Base-by-base conservation (phyloP, 176 grass and related monocot genomes). In the Tuctoria greenei region DNA sequence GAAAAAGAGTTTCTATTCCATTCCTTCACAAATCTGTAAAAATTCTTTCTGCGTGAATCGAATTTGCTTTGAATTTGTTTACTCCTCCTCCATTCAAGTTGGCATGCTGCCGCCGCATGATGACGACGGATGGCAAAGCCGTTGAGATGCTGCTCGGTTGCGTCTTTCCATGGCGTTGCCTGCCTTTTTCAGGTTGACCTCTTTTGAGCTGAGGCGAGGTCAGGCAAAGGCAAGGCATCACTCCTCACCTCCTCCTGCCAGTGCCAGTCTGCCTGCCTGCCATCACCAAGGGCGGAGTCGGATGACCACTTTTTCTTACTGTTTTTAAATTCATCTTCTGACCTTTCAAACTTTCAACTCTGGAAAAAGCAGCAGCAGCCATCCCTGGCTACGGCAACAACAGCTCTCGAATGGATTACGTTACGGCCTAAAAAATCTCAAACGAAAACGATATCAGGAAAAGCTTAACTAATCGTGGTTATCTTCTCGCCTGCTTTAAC, bases 91-190 rank as follows among this genome's bases (percentile, higher is more conserved):
- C 31, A 31, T 31, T 31, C 31, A 31, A 31, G 3, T 31, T 3
- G 31, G 31, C 2, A 31, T 31, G 31, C 31, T 31, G 74, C 61
- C 34, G n/a, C 27, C 31, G 9, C 60, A 62, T 35, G 60, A 34
- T 59, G 56, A 4, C n/a, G 1, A 26, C 2, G 65, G 21, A 12
- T 4, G 67, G 45, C 27, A 40, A 75, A 75, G 57, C 57, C 73
- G 73, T 49, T 76, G 73, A 17, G 31, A 31, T 31, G 31, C n/a
- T 23, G 20, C n/a, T 23, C n/a, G 69, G 68, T 66, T 40, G 60
- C 83, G 20, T 74, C 77, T 54, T 69, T 81, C 28, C 13, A 49
- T 31, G 64, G 12, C 27, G 47, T 74, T 46, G 64, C 57, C 46
- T 34, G 20, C 52, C 25, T 41, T 74, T 55, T 41, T 8, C 31